These are phyloP conservation scores for Talaromyces nanjingensis DNA, from an alignment of 495 filamentous ascomycete genomes.

Conservation along the genomic window DNA sequence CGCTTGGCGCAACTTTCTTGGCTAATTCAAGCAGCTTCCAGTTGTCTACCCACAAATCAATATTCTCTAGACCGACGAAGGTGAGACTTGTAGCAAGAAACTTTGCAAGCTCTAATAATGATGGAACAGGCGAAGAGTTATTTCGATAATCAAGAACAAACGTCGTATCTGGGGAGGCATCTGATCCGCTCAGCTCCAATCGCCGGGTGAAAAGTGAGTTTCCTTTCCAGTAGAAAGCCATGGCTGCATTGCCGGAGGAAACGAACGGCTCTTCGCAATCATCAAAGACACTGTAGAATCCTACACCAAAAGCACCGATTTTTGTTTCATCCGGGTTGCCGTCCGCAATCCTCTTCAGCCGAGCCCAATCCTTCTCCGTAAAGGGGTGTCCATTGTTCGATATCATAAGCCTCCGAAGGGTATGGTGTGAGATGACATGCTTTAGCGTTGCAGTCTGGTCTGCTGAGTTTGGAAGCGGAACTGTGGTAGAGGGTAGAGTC, in stretches of 20 bases:
- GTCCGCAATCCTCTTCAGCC: slow-evolving; percentile 93
- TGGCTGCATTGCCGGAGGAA: slow-evolving; percentile 79
- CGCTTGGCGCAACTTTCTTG: slow-evolving; percentile 77
- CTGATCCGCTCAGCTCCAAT: slow-evolving; percentile 56
- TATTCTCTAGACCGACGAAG: slow-evolving; percentile 79
- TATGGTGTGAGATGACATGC: slow-evolving; percentile 76
- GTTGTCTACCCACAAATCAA: slow-evolving; percentile 88
- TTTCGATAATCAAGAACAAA: slow-evolving; percentile 93
- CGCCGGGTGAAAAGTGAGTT: slow-evolving; percentile 88
- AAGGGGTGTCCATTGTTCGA: slow-evolving; percentile 88
- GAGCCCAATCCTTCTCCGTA: slow-evolving; percentile 79
- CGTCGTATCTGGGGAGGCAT: slow-evolving; percentile 63
- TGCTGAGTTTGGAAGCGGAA: slow-evolving; percentile 62
- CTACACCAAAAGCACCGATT: slow-evolving; percentile 97
- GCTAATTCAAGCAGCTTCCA: slow-evolving; percentile 67
- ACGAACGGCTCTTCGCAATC: slow-evolving; percentile 97
- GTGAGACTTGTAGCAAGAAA: slow-evolving; percentile 94
- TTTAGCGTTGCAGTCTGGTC: slow-evolving; percentile 66
- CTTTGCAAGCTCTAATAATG: slow-evolving; percentile 75
- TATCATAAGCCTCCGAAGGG: slow-evolving; percentile 72
- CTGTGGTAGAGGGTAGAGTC: slow-evolving; percentile 68
- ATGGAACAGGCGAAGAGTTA: slow-evolving; percentile 73
- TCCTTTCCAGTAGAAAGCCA: slow-evolving; percentile 99
- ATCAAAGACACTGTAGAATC: slow-evolving; percentile 97
- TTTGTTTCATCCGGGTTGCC: slow-evolving; percentile 98